These are phyloP conservation scores for Amanita subjunquillea DNA, from an alignment of 768 basidiomycete genomes.

Conservation along the genomic window DNA sequence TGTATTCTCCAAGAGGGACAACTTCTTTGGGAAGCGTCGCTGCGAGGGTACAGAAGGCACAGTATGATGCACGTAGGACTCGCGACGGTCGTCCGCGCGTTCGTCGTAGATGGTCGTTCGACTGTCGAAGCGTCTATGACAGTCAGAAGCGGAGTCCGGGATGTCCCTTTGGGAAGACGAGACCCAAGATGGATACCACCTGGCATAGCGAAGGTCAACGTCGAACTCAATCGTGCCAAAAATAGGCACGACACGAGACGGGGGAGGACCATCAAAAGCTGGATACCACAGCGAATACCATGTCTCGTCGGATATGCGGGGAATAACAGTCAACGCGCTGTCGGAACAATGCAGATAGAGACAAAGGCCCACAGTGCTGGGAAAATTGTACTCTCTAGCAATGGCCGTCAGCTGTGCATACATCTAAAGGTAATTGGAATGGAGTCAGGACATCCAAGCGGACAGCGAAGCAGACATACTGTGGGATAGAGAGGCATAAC, in stretches of 20 bases:
- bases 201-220: conserved; percentile 63
- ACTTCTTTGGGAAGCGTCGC: conserved; percentile 52
- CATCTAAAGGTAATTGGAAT: conserved; percentile 34
- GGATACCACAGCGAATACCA: conserved; percentile 69
- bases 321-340: conserved; percentile 43
- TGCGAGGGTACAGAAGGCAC: conserved; percentile 17
- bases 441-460: conserved; percentile 1
- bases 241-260: conserved; percentile 41
- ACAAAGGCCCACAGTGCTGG: conserved; percentile 65
- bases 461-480: conserved; percentile 23
- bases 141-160: conserved; percentile 34
- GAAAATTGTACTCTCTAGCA: conserved; percentile 74
- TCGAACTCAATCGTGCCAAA: conserved; percentile 82
- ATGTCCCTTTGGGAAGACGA: conserved; percentile 34
- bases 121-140: conserved; percentile 47
- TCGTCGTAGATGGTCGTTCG: conserved; percentile 30
- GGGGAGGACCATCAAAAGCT: conserved; percentile 32
- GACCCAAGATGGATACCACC: conserved; percentile 72
- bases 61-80: conserved; percentile 16
- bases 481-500: conserved; percentile 71
- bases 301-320: conserved; percentile 68
- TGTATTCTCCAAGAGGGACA: conserved; percentile 56
- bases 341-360: conserved; percentile 66
- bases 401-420: conserved; percentile 70
- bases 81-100: conserved; percentile 27